A percentile compares a stretch with the other conserved stretches of the same genome.
Evolutionary conservation across 352 stramenopile species (phyloP).

Genomic region (Peronosclerospora sorghi): DNA sequence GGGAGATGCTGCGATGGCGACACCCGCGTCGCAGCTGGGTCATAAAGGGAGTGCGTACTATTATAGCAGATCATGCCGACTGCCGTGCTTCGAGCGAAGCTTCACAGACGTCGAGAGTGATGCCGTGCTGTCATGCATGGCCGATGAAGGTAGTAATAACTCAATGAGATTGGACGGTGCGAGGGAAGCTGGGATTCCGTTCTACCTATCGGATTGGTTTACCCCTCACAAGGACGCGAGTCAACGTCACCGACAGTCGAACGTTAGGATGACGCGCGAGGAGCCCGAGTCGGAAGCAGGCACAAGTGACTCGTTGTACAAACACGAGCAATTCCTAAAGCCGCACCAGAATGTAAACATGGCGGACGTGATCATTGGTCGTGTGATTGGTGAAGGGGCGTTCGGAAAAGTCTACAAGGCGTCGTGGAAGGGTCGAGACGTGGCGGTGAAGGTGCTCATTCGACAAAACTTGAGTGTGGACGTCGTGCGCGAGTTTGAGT

Average conservation of each 20-base stretch:
- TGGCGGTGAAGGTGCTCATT: slow-evolving; percentile 73
- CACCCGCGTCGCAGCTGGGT: slow-evolving; percentile 13
- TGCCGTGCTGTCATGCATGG: slow-evolving; percentile 19
- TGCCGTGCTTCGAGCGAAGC: slow-evolving; percentile 4
- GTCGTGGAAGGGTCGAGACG: slow-evolving; percentile 36
- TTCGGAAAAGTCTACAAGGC: slow-evolving; percentile 73
- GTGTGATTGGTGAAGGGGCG: slow-evolving; percentile 63
- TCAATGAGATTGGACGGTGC: slow-evolving; percentile 45
- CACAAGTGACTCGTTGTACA: background rate
- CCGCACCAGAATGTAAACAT: slow-evolving; percentile 50
- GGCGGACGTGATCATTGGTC: slow-evolving; percentile 37
- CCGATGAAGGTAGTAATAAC: slow-evolving; percentile 26
- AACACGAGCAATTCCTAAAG: slow-evolving; percentile 19
- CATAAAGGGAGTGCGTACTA: slow-evolving; percentile 28
- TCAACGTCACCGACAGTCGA: slow-evolving; percentile 16
- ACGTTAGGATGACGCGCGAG: slow-evolving; percentile 19
- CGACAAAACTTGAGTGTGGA: slow-evolving; percentile 57
- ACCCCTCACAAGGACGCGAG: slow-evolving; percentile 18
- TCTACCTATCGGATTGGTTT: slow-evolving; percentile 47
- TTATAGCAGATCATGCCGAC: slow-evolving; percentile 7
- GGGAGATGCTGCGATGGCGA: slow-evolving; percentile 13
- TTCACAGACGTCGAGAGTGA: slow-evolving; percentile 15
- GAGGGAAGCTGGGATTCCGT: slow-evolving; percentile 43
- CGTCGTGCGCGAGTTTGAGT: slow-evolving; percentile 67
- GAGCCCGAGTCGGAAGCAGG: slow-evolving; percentile 13